phyloP scores from a whole-genome alignment of 345 rosid genomes.

The Aquilaria sinensis region DNA sequence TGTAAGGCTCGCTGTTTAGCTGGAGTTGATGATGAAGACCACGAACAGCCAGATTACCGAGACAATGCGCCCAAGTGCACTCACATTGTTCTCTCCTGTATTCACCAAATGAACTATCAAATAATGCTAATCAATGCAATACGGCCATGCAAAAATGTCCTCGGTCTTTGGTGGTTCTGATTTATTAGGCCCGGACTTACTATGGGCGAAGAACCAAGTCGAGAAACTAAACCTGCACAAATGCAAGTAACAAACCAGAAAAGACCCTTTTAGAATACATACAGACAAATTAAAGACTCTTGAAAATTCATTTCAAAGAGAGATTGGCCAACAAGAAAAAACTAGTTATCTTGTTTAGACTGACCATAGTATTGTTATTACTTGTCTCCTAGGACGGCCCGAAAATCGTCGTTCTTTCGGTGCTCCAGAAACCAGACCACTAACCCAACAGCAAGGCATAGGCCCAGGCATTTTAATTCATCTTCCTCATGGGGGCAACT shows the following conservation, averaged over 20 bases:
- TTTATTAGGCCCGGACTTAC: conserved; percentile 34
- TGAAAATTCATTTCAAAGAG: background rate
- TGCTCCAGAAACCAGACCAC: conserved; percentile 82
- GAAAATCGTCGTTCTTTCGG: conserved; percentile 55
- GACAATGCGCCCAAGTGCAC: conserved; percentile 65
- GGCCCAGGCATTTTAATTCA: conserved; percentile 41
- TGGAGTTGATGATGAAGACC: conserved; percentile 80
- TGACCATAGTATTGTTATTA: conserved; percentile 71
- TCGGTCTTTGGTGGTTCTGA: too few species aligned
- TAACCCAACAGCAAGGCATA: conserved; percentile 54
- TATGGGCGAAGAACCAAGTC: conserved; percentile 86
- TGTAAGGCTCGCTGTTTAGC: conserved; percentile 87
- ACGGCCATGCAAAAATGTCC: too few species aligned
- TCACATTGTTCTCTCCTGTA: conserved; percentile 65
- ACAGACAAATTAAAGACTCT: background rate
- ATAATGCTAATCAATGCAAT: too few species aligned
- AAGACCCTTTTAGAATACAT: too few species aligned
- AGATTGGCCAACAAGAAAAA: background rate
- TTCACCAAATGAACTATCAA: background rate
- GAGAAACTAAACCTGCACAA: conserved; percentile 93
- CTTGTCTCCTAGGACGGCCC: conserved; percentile 68
- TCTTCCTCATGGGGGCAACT: conserved; percentile 58
- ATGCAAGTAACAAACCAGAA: conserved; percentile 3
- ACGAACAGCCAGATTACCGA: conserved; percentile 79
- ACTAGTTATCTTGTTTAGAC: background rate